Conservation (phyloP, 73 alveolate genomes). For the Paramecium tetraurelia region DNA sequence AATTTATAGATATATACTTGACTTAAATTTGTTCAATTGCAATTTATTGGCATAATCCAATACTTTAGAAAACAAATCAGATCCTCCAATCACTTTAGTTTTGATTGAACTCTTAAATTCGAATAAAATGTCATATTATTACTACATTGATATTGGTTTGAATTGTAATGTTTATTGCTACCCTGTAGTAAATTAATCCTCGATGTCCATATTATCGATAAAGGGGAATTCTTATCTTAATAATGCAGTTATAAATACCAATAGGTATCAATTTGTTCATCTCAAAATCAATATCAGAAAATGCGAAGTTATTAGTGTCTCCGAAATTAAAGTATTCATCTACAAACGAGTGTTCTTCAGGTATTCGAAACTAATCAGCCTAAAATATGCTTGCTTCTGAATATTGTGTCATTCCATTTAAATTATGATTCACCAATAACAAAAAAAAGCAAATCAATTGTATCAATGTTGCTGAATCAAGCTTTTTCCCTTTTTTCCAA, state of each 20-base stretch:
- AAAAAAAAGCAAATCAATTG: neutral
- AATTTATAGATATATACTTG: neutral
- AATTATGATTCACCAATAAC: neutral
- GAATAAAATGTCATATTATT: neutral
- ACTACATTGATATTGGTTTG: neutral
- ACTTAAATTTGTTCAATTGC: neutral
- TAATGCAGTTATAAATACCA: neutral
- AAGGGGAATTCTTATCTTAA: neutral
- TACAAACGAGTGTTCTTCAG: neutral
- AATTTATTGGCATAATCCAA: neutral
- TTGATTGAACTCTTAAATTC: neutral
- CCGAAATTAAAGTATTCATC: slow-evolving; percentile 17
- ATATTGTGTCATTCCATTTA: neutral
- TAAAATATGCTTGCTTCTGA: slow-evolving; percentile 27
- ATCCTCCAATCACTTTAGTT: neutral
- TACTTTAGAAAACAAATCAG: neutral
- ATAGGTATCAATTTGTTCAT: neutral
- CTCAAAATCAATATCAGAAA: neutral
- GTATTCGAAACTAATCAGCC: neutral
- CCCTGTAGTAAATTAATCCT: neutral
- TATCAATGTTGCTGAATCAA: neutral
- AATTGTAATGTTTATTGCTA: neutral
- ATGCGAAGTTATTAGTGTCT: neutral
- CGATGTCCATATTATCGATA: neutral
- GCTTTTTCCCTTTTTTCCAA: neutral